Evolutionary conservation across 129 eudicot species (phyloP).

Genomic region (Flaveria linearis): DNA sequence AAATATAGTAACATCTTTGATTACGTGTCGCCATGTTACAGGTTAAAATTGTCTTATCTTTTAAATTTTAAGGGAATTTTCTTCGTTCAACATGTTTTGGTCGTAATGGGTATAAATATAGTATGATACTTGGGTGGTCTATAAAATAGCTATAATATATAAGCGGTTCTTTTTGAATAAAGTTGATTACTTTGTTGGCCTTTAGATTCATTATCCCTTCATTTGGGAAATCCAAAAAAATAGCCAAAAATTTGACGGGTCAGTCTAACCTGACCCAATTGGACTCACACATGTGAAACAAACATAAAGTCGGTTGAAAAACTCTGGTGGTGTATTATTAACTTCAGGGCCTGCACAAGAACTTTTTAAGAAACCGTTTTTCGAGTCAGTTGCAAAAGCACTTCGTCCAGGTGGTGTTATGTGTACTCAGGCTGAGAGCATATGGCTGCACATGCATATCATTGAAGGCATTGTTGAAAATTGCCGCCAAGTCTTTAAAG

Average conservation of each 20-base stretch:
- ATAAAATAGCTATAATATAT: not conserved
- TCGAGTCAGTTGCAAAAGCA: constrained; percentile 84
- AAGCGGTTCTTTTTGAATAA: not conserved
- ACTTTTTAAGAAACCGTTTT: constrained; percentile 92
- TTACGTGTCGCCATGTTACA: not conserved
- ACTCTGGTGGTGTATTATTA: constrained; percentile 12
- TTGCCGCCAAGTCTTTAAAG: constrained; percentile 90
- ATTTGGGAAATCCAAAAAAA: not conserved
- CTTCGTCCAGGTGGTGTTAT: constrained; percentile 98
- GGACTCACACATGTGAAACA: not conserved
- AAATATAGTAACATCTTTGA: not conserved
- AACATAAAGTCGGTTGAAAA: not conserved
- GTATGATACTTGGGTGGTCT: not conserved
- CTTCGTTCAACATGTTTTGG: not conserved
- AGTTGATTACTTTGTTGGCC: not conserved
- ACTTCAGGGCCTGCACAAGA: constrained; percentile 93
- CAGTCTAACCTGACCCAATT: not conserved
- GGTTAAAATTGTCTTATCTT: not conserved
- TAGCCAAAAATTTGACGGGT: not conserved
- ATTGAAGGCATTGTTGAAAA: constrained; percentile 89
- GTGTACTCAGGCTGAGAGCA: constrained; percentile 98
- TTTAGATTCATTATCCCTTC: not conserved
- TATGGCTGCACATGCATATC: constrained; percentile 99
- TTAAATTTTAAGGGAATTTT: not conserved
- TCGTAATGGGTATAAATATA: not conserved